Evolutionary conservation across 2,329 filamentous ascomycete species (phyloP), one percentile per base, ranked within the genome.

Genomic region (Phialophora verrucosa): DNA sequence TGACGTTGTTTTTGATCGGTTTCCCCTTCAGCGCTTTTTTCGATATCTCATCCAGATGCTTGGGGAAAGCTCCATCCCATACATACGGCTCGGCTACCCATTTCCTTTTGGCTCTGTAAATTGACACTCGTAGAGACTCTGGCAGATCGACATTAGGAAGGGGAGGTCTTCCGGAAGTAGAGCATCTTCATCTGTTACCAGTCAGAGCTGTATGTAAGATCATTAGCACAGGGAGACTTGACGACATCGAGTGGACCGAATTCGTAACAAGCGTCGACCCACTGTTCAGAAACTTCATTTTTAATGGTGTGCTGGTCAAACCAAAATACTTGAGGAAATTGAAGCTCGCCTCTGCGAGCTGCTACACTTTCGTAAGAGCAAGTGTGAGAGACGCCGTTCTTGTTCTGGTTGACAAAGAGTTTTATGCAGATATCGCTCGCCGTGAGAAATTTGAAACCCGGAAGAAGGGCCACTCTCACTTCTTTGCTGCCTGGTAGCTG

Each of bases 41-140:
- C 17, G 61, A 90, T 91, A 93, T n/a, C 93, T 91, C 29, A 72
- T 76, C 47, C 27, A 59, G 17, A 17, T 44, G 55, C 25, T 54
- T 54, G 42, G 23, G 12, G 20, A 17, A n/a, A 12, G 3, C 20
- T 11, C 47, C 50, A 14, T 29, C 20, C 27, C 49, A 55, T 10
- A 20, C 10, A 29, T 25, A 42, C 5, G 59, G 59, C 4, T n/a
- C 2, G 4, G 12, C 14, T 27, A 20, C 31, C 31, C 5, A 3
- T 23, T 35, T 8, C 35, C 1, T 17, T 20, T 29, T 42, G 59
- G 59, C 49, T 11, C 59, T n/a, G 25, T 27, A 53, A 11, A 62
- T 32, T 2, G n/a, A 35, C 12, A 55, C 49, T 2, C 50, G 59
- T 23, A 62, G 29, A 44, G 50, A 55, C 4, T 50, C 59, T 10